These are phyloP conservation scores for Penicillium argentinense DNA, from an alignment of 495 filamentous ascomycete species.

Conservation along the genomic window DNA sequence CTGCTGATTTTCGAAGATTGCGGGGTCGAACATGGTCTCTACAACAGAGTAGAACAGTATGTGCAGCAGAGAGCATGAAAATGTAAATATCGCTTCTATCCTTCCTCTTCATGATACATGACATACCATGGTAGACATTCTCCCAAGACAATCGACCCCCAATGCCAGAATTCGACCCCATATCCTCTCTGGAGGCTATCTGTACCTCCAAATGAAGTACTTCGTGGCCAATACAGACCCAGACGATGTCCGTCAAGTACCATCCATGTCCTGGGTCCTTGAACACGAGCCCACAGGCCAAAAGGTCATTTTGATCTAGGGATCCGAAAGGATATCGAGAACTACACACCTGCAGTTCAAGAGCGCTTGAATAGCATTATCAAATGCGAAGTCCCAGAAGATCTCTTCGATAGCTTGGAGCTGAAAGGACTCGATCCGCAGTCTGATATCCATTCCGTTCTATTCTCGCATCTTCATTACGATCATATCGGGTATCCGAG, in stretches of 20 bases:
- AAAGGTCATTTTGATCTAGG: conserved; percentile 37
- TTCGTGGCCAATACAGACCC: not conserved
- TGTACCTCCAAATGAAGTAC: not conserved
- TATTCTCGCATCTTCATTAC: conserved; percentile 45
- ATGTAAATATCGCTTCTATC: too few relatives aligned
- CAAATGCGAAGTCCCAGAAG: conserved; percentile 16
- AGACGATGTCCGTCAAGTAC: not conserved
- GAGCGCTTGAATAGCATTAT: conserved; percentile 17
- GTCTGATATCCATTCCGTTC: conserved; percentile 40
- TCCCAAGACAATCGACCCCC: not conserved
- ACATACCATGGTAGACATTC: not conserved
- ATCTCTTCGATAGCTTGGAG: conserved; percentile 30
- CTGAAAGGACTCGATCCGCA: conserved; percentile 24
- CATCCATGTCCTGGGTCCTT: not conserved
- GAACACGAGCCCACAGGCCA: not conserved
- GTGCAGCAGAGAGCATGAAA: too few relatives aligned
- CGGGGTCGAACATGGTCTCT: too few relatives aligned
- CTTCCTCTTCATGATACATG: too few relatives aligned
- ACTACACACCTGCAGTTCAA: conserved; percentile 33
- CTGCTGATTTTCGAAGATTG: too few relatives aligned
- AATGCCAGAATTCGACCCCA: not conserved
- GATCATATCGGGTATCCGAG: conserved; percentile 43
- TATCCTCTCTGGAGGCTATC: not conserved
- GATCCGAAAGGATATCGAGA: conserved; percentile 26
- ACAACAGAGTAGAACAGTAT: too few relatives aligned